Percentiles rank a stretch among this genome's conserved stretches.
Evolutionary conservation across 306 rosid genomes (phyloP).

Genomic region (Boehmeria nivea): DNA sequence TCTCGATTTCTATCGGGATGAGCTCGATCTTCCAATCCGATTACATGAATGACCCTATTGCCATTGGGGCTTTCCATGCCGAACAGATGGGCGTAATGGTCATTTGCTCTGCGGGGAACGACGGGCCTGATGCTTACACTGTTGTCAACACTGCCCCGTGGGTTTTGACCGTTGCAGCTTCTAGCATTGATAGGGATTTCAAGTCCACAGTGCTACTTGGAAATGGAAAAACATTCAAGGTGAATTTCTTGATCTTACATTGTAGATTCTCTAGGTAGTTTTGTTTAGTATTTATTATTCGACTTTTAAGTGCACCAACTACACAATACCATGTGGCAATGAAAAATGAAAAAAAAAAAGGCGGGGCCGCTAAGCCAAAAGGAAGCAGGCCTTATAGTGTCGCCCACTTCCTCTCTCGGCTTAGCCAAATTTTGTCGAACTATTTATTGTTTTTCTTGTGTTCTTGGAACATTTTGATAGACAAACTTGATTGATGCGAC

Average conservation of each 20-base stretch:
- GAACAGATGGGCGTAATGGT: conserved; percentile 76
- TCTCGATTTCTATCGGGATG: conserved; percentile 83
- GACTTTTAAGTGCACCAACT: background rate
- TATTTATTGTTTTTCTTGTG: no score
- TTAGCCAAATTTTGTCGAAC: no score
- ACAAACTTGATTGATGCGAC: background rate
- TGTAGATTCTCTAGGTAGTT: no score
- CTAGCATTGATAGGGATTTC: conserved; percentile 79
- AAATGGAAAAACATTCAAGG: conserved; percentile 51
- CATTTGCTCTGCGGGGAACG: conserved; percentile 85
- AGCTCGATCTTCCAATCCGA: conserved; percentile 57
- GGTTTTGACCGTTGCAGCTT: conserved; percentile 90
- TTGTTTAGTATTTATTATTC: no score
- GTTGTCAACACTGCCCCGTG: conserved; percentile 87
- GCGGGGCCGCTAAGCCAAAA: no score
- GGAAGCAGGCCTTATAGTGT: no score
- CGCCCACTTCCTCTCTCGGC: no score
- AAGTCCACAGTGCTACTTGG: conserved; percentile 66
- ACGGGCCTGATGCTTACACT: conserved; percentile 76
- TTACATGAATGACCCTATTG: conserved; percentile 64
- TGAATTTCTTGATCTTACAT: conserved; percentile 22
- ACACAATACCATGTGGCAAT: background rate
- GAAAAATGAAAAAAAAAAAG: no score
- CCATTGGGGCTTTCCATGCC: conserved; percentile 96
- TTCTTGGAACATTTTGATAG: no score